These are phyloP conservation scores for Colletotrichum graminicola DNA, from an alignment of 2,329 filamentous ascomycete genomes.

Conservation along the genomic window DNA sequence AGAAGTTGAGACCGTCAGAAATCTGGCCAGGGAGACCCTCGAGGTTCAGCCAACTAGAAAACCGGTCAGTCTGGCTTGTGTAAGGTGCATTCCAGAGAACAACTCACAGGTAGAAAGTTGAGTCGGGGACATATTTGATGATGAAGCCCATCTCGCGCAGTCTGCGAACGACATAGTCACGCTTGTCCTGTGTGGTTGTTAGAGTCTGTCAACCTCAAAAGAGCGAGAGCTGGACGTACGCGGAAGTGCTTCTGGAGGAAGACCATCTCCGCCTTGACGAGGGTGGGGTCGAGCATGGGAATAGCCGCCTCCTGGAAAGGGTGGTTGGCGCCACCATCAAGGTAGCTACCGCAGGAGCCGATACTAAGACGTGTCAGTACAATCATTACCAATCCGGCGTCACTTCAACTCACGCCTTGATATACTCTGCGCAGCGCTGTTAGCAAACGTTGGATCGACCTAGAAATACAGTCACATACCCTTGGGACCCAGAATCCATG, in stretches of 20 bases:
- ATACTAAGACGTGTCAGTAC: conserved; percentile 61
- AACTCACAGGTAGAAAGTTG: conserved; percentile 90
- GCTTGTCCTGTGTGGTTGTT: conserved; percentile 73
- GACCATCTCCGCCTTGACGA: conserved; percentile 87
- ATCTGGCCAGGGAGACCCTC: conserved; percentile 82
- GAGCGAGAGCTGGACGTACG: conserved; percentile 50
- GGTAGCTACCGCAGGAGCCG: conserved; percentile 90
- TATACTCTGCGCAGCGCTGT: conserved; percentile 73
- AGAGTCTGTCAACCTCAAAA: conserved; percentile 29
- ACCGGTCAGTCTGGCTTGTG: conserved; percentile 13
- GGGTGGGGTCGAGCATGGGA: conserved; percentile 87
- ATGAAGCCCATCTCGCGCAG: conserved; percentile 88
- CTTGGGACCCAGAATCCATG: conserved; percentile 96
- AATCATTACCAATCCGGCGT: background rate
- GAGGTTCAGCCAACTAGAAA: conserved; percentile 66
- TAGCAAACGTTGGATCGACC: conserved; percentile 1
- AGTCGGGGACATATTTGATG: conserved; percentile 86
- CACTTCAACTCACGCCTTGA: conserved; percentile 73
- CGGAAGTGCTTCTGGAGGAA: conserved; percentile 91
- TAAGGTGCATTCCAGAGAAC: background rate
- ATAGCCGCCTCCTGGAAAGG: conserved; percentile 96
- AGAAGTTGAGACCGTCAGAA: conserved; percentile 95
- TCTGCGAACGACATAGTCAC: conserved; percentile 87
- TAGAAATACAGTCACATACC: conserved; percentile 48
- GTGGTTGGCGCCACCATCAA: conserved; percentile 94